Evolutionary conservation across 257 asterid genomes (phyloP).

Genomic region (Plantago major): DNA sequence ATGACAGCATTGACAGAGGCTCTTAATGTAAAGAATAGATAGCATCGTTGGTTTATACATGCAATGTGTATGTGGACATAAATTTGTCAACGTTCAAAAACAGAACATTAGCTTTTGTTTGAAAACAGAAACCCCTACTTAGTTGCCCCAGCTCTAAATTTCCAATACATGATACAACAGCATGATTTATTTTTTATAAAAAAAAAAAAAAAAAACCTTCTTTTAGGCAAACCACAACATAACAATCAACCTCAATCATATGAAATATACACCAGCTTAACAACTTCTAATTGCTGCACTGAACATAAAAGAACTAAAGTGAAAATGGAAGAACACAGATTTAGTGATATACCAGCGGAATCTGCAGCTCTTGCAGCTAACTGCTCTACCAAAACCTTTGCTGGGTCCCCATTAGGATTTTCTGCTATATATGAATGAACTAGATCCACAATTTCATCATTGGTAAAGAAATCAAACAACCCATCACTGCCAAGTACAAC

Average conservation of each 20-base stretch:
- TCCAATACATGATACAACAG: too few relatives aligned
- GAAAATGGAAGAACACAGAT: neutral
- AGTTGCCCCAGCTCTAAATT: neutral
- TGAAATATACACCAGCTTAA: neutral
- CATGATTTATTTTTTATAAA: too few relatives aligned
- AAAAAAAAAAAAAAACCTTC: too few relatives aligned
- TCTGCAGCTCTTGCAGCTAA: conserved; percentile 89
- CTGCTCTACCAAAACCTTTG: conserved; percentile 81
- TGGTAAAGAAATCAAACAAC: conserved; percentile 87
- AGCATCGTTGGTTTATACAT: too few relatives aligned
- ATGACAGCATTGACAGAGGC: too few relatives aligned
- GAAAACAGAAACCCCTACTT: neutral
- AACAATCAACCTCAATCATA: too few relatives aligned
- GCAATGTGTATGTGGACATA: too few relatives aligned
- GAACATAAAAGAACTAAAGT: neutral
- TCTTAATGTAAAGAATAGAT: too few relatives aligned
- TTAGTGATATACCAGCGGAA: conserved; percentile 63
- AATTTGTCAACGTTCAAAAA: neutral
- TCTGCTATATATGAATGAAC: conserved; percentile 50
- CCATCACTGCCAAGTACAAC: conserved; percentile 97
- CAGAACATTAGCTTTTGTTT: neutral
- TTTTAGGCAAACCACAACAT: too few relatives aligned
- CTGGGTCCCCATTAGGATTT: conserved; percentile 86
- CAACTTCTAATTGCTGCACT: conserved; percentile 2
- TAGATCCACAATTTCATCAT: conserved; percentile 72